phyloP scores from a whole-genome alignment of 352 stramenopile species.

The Pythium insidiosum region DNA sequence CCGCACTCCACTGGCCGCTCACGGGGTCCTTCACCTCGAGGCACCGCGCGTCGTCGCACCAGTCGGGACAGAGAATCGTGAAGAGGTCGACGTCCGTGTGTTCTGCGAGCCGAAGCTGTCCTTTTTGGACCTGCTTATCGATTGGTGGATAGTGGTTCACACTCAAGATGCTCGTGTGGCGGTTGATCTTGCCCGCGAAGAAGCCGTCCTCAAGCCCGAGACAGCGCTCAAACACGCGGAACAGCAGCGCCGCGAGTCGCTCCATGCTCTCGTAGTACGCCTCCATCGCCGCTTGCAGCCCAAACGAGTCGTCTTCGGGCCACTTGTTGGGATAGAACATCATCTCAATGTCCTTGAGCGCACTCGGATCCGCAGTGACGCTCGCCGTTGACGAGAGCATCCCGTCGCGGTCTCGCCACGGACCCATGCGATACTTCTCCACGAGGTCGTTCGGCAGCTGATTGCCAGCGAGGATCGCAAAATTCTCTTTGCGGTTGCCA shows the following conservation, averaged over 20 bases:
- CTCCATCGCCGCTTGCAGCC: slow-evolving; percentile 13
- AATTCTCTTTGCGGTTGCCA: slow-evolving; percentile 13
- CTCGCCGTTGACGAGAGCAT: too few species aligned
- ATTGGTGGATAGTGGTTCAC: slow-evolving; percentile 17
- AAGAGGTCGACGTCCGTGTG: slow-evolving; percentile 19
- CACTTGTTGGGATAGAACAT: slow-evolving; percentile 19
- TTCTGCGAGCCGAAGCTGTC: slow-evolving; percentile 11
- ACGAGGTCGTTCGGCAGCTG: slow-evolving; percentile 13
- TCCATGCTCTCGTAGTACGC: slow-evolving; percentile 13
- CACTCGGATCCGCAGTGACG: slow-evolving; percentile 1
- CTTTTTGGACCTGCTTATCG: slow-evolving; percentile 6
- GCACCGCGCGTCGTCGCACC: slow-evolving; percentile 3
- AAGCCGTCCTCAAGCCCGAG: slow-evolving; percentile 7
- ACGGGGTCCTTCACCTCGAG: slow-evolving; percentile 6
- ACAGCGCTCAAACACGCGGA: slow-evolving; percentile 13
- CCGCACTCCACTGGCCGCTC: not conserved
- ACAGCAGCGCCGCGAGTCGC: slow-evolving; percentile 4
- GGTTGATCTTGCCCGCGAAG: slow-evolving; percentile 6
- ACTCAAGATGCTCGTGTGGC: slow-evolving; percentile 16
- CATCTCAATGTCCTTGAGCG: slow-evolving; percentile 12
- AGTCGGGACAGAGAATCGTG: slow-evolving; percentile 17
- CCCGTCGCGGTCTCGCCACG: too few species aligned
- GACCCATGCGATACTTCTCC: slow-evolving; percentile 20
- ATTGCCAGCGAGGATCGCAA: slow-evolving; percentile 12
- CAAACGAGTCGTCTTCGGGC: slow-evolving; percentile 4